Conservation (phyloP, 768 basidiomycete genomes). For the Dentipellis sp. region DNA sequence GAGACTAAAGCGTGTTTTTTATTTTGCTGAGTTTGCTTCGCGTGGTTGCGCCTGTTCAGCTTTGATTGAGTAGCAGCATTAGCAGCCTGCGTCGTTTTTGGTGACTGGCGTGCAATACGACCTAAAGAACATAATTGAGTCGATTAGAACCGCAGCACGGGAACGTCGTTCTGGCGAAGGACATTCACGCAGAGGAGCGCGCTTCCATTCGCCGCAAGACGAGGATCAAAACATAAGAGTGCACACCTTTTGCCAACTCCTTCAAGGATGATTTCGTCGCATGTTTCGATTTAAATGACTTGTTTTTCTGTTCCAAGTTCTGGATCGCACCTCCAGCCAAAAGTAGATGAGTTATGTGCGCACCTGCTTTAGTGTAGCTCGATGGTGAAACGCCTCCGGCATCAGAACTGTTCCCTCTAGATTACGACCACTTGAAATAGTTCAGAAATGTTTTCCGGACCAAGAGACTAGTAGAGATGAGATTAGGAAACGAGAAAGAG, state of each 20-base stretch:
- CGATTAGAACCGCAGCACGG: too few relatives aligned
- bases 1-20: constrained; percentile 64
- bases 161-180: background rate
- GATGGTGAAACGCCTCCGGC: constrained; percentile 48
- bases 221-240: background rate
- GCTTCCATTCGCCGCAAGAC: background rate
- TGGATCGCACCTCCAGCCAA: background rate
- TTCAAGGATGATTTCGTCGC: constrained; percentile 78
- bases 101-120: constrained; percentile 43
- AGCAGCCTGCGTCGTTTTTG: constrained; percentile 39
- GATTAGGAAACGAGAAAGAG: too few relatives aligned
- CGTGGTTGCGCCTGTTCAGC: constrained; percentile 72
- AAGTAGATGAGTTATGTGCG: constrained; percentile 11
- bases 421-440: too few relatives aligned
- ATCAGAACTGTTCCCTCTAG: constrained; percentile 16
- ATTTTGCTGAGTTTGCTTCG: constrained; percentile 70
- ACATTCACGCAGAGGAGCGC: background rate
- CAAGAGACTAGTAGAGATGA: too few relatives aligned
- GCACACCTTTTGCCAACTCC: constrained; percentile 73
- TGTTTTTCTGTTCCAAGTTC: constrained; percentile 57
- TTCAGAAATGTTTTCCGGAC: too few relatives aligned
- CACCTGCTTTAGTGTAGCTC: constrained; percentile 83
- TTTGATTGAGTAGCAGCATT: constrained; percentile 59
- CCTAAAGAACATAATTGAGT: constrained; percentile 28
- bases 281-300: constrained; percentile 87